phyloP scores from a whole-genome alignment of 2,329 filamentous ascomycete species.

The Cladosporium sp. region DNA sequence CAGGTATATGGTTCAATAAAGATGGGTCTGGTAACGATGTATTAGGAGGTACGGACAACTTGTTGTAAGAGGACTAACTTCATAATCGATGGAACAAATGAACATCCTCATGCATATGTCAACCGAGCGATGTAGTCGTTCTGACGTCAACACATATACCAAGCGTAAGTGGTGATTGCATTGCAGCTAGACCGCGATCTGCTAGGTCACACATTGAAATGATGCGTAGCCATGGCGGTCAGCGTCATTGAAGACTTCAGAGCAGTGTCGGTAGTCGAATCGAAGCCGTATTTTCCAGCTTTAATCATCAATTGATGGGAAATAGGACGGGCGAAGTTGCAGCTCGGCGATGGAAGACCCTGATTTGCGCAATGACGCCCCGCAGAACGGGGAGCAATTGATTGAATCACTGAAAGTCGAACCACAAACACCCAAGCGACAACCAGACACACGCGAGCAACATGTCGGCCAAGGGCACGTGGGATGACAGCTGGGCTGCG shows the following conservation, averaged over 20 bases:
- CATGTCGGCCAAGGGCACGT: not conserved
- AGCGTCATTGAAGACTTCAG: too few relatives aligned
- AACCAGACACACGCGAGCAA: not conserved
- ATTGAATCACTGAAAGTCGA: conserved; percentile 1
- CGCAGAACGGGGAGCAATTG: not conserved
- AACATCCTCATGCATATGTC: not conserved
- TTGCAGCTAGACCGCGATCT: not conserved
- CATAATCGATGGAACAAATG: too few relatives aligned
- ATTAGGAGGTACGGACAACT: too few relatives aligned
- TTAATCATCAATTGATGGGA: too few relatives aligned
- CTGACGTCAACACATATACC: conserved; percentile 8
- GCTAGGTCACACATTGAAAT: not conserved
- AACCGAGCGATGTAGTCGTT: not conserved
- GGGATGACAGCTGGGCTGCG: conserved; percentile 36
- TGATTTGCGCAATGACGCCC: conserved; percentile 11
- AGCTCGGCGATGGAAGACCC: conserved; percentile 11
- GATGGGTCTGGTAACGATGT: too few relatives aligned
- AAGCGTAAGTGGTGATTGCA: not conserved
- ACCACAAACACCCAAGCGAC: not conserved
- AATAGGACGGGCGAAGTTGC: too few relatives aligned
- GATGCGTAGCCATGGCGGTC: not conserved
- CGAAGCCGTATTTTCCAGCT: too few relatives aligned
- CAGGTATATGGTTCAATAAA: too few relatives aligned
- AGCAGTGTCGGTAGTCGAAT: too few relatives aligned
- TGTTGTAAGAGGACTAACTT: too few relatives aligned